Base-by-base conservation (phyloP, 192 early-diverging fungal species). In the Allomyces javanicus region DNA sequence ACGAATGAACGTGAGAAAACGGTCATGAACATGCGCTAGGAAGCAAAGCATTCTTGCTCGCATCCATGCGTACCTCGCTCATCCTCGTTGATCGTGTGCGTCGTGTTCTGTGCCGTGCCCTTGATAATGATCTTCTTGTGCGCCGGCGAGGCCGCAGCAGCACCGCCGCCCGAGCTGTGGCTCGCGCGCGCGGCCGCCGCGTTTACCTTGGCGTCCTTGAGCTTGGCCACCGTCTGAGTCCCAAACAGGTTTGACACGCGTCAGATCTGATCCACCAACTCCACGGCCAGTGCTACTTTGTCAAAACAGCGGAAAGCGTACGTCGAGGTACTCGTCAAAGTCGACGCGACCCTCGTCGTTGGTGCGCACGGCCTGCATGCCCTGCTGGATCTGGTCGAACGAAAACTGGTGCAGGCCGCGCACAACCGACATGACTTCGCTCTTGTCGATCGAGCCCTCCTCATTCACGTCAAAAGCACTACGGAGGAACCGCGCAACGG, bases 41-140 rank as follows among this genome's bases (percentile, higher is more conserved):
- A 40, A 40, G 0, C 7, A 7, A 0, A 9, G 7, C 33, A 40
- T 40, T 40, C 33, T 40, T 40, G 33, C 33, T 40, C 33, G 33
- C 33, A 9, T 3, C 9, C 33, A 40, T 40, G 33, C 33, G 7
- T 40, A 40, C 33, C 33, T 40, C 33, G 33, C 78, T 99, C 96
- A 72, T 99, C 96, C 70, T 94, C 93, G 73, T 99, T 97, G 75
- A 99, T 94, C 2, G 93, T 93, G 74, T 99, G 96, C 5, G 91
- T 92, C 23, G 91, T 91, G 74, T 89, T 94, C 63, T 84, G 78
- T 68, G 85, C 83, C 62, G 86, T 78, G 63, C 92, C 90, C 67
- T 88, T 86, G 66, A 95, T 82, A 25, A 86, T 86, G 72, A 96
- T 92, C 64, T 91, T 92, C 67, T 89, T 85, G 76, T 88, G 82